Percentiles rank a stretch among this genome's conserved stretches.
Evolutionary conservation across 192 early-diverging fungal species (phyloP).

Genomic region (Piromyces finnis): DNA sequence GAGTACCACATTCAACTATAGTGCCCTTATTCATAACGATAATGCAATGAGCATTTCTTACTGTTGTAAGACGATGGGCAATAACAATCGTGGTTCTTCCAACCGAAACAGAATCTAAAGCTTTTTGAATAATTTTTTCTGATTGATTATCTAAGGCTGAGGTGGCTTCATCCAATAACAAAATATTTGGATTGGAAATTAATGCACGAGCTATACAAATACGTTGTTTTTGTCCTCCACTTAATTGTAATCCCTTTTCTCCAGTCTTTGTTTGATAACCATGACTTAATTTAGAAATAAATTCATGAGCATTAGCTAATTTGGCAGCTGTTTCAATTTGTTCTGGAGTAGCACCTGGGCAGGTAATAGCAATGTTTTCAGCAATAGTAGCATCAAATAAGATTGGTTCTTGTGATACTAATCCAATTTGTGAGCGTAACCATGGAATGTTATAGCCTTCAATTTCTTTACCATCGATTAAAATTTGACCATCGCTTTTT

Average conservation of each 20-base stretch:
- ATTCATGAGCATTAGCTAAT: slow-evolving; percentile 34
- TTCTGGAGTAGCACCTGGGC: slow-evolving; percentile 8
- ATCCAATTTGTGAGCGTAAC: slow-evolving; percentile 15
- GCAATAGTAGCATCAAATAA: slow-evolving; percentile 9
- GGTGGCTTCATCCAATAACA: slow-evolving; percentile 11
- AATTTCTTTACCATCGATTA: slow-evolving; percentile 57
- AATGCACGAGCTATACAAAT: slow-evolving; percentile 55
- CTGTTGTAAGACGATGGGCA: slow-evolving; percentile 2
- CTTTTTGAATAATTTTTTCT: too few species aligned
- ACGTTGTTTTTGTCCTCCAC: slow-evolving; percentile 32
- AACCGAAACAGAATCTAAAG: too few species aligned
- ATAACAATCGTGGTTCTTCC: too few species aligned
- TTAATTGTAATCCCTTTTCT: slow-evolving; percentile 27
- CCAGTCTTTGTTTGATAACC: slow-evolving; percentile 43
- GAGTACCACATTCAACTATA: slow-evolving; percentile 17
- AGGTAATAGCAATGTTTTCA: slow-evolving; percentile 29
- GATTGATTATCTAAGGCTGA: neutral
- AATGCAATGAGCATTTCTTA: slow-evolving; percentile 16
- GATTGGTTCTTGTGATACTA: slow-evolving; percentile 1
- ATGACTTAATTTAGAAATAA: slow-evolving; percentile 4
- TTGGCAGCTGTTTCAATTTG: slow-evolving; percentile 21
- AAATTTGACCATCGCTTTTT: slow-evolving; percentile 23
- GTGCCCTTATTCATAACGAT: slow-evolving; percentile 13
- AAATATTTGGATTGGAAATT: slow-evolving; percentile 41
- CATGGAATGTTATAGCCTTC: slow-evolving; percentile 59